Conservation (phyloP, 1,284 basidiomycete species). For the Taiwanofungus camphoratus region DNA sequence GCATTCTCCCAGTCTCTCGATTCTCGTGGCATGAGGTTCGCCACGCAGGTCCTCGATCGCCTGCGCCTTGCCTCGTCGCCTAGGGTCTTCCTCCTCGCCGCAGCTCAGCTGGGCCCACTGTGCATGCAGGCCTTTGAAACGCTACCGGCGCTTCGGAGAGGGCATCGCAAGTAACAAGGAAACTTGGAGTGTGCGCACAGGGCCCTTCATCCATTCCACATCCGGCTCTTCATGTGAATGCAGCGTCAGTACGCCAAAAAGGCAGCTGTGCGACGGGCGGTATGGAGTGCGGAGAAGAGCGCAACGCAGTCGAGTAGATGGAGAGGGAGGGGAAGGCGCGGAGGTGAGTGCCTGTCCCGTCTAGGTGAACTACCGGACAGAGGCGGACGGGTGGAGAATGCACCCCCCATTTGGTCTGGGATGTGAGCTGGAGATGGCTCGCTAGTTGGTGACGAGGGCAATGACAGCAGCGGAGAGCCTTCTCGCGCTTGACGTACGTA, state of each 20-base stretch:
- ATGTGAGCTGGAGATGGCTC: too few relatives aligned
- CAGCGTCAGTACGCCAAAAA: background rate
- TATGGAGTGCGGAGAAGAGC: background rate
- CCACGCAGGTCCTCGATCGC: background rate
- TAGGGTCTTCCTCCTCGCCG: background rate
- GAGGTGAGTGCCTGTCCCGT: too few relatives aligned
- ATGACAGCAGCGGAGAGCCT: too few relatives aligned
- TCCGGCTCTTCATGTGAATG: background rate
- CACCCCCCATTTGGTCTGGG: too few relatives aligned
- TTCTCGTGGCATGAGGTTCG: background rate
- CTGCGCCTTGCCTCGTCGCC: background rate
- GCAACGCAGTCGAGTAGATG: background rate
- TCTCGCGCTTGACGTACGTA: too few relatives aligned
- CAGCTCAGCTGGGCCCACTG: background rate
- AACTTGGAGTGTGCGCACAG: background rate
- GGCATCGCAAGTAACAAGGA: background rate
- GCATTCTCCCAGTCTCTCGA: background rate
- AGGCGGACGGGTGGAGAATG: too few relatives aligned
- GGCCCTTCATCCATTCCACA: too few relatives aligned
- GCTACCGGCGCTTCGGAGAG: background rate
- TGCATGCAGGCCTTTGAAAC: background rate
- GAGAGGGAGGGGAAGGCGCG: background rate
- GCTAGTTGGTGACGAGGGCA: too few relatives aligned
- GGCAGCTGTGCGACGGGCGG: too few relatives aligned
- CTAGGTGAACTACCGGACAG: too few relatives aligned